These are phyloP conservation scores for Geranomyces michiganensis DNA, from an alignment of 192 early-diverging fungal genomes.

Conservation along the genomic window DNA sequence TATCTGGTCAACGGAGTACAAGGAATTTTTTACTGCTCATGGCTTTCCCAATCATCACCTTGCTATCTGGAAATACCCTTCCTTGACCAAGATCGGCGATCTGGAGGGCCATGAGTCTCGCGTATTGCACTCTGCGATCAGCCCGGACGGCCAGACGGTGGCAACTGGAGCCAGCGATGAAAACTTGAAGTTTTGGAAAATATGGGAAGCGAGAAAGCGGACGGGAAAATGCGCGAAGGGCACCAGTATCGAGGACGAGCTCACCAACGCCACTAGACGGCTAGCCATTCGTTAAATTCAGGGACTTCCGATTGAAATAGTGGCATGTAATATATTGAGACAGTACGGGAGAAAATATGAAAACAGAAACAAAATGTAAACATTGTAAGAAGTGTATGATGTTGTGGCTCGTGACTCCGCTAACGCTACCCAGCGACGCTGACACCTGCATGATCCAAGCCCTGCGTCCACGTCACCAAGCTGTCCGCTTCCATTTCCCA, in stretches of 20 bases:
- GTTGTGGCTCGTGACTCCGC: no score
- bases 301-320: no score
- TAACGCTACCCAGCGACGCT: background rate
- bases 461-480: constrained; percentile 43
- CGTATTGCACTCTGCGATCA: constrained; percentile 51
- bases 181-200: constrained; percentile 63
- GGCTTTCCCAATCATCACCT: constrained; percentile 59
- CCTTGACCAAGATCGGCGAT: constrained; percentile 53
- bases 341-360: no score
- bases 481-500: constrained; percentile 52
- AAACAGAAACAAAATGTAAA: no score
- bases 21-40: constrained; percentile 58
- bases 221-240: constrained; percentile 22
- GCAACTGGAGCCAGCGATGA: constrained; percentile 56
- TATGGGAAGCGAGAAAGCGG: constrained; percentile 48
- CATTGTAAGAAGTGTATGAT: no score
- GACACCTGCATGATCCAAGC: constrained; percentile 9
- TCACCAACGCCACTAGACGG: constrained; percentile 33
- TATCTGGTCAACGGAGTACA: constrained; percentile 57
- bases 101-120: constrained; percentile 56
- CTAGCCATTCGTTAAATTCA: constrained; percentile 44
- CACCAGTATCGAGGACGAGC: constrained; percentile 35
- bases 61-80: constrained; percentile 58
- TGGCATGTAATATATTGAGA: no score
- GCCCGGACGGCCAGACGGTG: constrained; percentile 60